phyloP scores from a whole-genome alignment of 2,329 filamentous ascomycete genomes.

The Biscogniauxia marginata region DNA sequence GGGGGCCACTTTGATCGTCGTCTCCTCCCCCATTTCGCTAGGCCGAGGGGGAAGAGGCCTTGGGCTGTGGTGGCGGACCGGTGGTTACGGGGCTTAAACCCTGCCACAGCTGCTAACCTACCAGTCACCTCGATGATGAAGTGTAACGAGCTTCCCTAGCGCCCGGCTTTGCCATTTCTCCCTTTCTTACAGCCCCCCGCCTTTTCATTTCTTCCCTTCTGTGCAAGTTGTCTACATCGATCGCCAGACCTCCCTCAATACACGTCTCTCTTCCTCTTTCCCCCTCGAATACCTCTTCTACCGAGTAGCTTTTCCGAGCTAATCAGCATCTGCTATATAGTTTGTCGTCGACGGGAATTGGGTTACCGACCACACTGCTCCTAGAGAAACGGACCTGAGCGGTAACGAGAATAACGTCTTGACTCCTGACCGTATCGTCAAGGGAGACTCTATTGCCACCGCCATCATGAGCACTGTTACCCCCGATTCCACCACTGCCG shows the following conservation, averaged over 20 bases:
- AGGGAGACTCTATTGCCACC: constrained; percentile 45
- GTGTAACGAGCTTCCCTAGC: neutral
- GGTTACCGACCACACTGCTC: constrained; percentile 77
- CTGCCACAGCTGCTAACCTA: neutral
- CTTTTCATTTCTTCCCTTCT: neutral
- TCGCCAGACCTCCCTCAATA: constrained; percentile 6
- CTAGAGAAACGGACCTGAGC: constrained; percentile 77
- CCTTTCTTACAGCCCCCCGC: constrained; percentile 13
- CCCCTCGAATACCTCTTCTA: constrained; percentile 13
- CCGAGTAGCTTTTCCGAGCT: constrained; percentile 19
- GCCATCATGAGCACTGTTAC: constrained; percentile 64
- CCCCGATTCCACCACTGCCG: constrained; percentile 69
- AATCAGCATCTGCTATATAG: constrained; percentile 46
- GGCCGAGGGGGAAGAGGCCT: neutral
- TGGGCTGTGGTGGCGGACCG: neutral
- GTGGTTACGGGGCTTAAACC: neutral
- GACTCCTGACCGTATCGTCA: constrained; percentile 66
- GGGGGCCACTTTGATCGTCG: neutral
- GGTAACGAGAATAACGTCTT: constrained; percentile 95
- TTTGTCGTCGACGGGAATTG: constrained; percentile 94
- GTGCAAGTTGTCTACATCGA: constrained; percentile 1
- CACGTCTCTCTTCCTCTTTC: constrained; percentile 7
- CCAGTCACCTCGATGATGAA: neutral
- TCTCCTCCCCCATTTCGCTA: neutral
- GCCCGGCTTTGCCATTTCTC: constrained; percentile 3